Base-by-base conservation (phyloP, 345 rosid genomes). In the Citrus inodora region DNA sequence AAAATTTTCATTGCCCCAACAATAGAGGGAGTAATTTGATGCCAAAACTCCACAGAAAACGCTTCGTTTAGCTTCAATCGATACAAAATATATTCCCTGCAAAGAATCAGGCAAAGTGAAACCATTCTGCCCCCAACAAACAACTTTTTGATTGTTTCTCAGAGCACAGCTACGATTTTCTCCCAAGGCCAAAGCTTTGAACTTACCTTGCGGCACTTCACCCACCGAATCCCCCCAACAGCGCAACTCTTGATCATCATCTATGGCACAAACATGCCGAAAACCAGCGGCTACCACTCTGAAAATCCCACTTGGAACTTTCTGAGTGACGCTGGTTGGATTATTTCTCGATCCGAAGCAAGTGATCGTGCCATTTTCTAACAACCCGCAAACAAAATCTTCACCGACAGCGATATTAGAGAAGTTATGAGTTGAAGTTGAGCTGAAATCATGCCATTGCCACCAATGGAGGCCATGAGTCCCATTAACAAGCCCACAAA, bases 11-110 rank as follows among this genome's bases (percentile, higher is more conserved):
- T 83, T 76, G 2, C 93, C 96, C 98, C 98, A 94, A 24, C 97
- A 94, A 64, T 71, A 76, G 80, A 94, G 82, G 0, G 94, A 86
- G 48, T 21, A 85, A 82, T 86, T 76, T 0, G 0, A 0, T 3
- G 27, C 19, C 35, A 21, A 11, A 65, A 92, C 91, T 5, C 94
- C 97, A 17, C 97, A 94, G 73, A 94, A 94, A 42, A 90, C 86
- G 13, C 16, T 32, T 55, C 79, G 85, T 80, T 90, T 91, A 6
- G 92, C 94, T 75, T 87, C 84, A 75, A 92, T 87, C 0, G 86
- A 67, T 37, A 59, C 7, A 40, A 94, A 94, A n/a, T 0, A 0
- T 21, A 0, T 25, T 24, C 70, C 74, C 37, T 32, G 53, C 61
- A 91, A 79, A 48, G 4, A 63, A 30, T 25, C 27, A 6, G 92